Evolutionary conservation across 2,329 filamentous ascomycete species (phyloP).

Genomic region (Bertia moriformis): DNA sequence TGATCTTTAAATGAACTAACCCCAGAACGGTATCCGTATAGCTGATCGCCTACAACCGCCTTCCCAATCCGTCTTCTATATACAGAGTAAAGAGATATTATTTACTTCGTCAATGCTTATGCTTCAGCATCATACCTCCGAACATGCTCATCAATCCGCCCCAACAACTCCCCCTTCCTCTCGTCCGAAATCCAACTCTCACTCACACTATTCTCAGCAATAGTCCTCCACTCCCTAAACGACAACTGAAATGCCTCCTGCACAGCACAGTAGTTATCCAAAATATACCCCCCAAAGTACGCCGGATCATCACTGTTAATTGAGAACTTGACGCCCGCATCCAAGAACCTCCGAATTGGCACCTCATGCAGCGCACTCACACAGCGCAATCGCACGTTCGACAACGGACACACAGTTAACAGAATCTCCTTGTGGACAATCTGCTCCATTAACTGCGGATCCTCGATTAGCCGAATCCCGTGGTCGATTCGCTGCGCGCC

Average conservation of each 20-base stretch:
- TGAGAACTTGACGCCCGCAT: slow-evolving; percentile 50
- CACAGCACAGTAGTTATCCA: slow-evolving; percentile 63
- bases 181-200: slow-evolving; percentile 55
- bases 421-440: slow-evolving; percentile 42
- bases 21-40: too few species aligned
- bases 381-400: slow-evolving; percentile 52
- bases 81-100: too few species aligned
- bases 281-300: slow-evolving; percentile 63
- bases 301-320: slow-evolving; percentile 65
- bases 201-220: slow-evolving; percentile 45
- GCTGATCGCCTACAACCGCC: too few species aligned
- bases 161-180: slow-evolving; percentile 44
- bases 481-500: slow-evolving; percentile 59
- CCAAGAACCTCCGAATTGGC: slow-evolving; percentile 48
- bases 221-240: slow-evolving; percentile 50
- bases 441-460: slow-evolving; percentile 38
- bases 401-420: slow-evolving; percentile 60
- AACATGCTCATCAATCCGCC: slow-evolving; percentile 23
- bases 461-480: slow-evolving; percentile 50
- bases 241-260: slow-evolving; percentile 55
- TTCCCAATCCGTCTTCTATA: too few species aligned
- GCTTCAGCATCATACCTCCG: neutral
- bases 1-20: too few species aligned
- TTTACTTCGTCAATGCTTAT: neutral
- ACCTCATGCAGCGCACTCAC: slow-evolving; percentile 35